A percentile compares a stretch with the other conserved stretches of the same genome.
Evolutionary conservation across 2,329 filamentous ascomycete species (phyloP).

Genomic region (Colletotrichum musae): DNA sequence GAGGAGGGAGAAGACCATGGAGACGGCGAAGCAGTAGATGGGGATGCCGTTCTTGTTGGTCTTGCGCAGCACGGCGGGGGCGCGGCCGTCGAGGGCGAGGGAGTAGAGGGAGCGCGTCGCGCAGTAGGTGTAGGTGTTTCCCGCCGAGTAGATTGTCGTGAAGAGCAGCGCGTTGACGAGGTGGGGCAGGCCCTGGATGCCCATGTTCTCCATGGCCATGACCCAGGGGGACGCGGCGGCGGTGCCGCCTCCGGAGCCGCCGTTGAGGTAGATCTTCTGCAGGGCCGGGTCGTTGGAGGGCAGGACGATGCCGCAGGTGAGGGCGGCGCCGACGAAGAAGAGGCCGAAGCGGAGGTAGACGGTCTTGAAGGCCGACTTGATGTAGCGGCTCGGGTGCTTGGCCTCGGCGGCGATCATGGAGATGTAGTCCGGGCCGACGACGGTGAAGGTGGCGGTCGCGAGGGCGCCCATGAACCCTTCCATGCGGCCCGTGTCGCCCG

Average conservation of each 20-base stretch:
- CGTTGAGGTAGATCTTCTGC: conserved; percentile 68
- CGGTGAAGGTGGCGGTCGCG: conserved; percentile 76
- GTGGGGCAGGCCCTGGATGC: conserved; percentile 71
- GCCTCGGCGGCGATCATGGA: conserved; percentile 78
- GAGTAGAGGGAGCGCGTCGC: conserved; percentile 71
- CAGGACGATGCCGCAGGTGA: conserved; percentile 77
- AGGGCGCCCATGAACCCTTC: conserved; percentile 79
- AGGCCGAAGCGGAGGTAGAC: conserved; percentile 77
- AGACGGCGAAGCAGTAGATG: conserved; percentile 41
- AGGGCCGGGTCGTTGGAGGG: conserved; percentile 74
- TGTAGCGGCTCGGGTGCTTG: conserved; percentile 70
- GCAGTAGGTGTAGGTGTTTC: conserved; percentile 69
- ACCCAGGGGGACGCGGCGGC: conserved; percentile 71
- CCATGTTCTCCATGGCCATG: conserved; percentile 73
- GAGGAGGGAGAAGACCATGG: conserved; percentile 29
- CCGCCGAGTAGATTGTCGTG: conserved; percentile 74
- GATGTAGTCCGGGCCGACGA: conserved; percentile 76
- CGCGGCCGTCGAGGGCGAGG: conserved; percentile 66
- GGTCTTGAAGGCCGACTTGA: conserved; percentile 67
- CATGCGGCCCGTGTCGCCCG: conserved; percentile 75
- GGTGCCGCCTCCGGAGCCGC: conserved; percentile 59
- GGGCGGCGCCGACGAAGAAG: conserved; percentile 69
- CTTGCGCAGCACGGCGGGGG: conserved; percentile 54
- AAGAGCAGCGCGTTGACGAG: conserved; percentile 73
- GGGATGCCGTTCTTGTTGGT: conserved; percentile 53